Base-by-base conservation (phyloP, 805 yeast species). In the Nakazawaea molendinolei region DNA sequence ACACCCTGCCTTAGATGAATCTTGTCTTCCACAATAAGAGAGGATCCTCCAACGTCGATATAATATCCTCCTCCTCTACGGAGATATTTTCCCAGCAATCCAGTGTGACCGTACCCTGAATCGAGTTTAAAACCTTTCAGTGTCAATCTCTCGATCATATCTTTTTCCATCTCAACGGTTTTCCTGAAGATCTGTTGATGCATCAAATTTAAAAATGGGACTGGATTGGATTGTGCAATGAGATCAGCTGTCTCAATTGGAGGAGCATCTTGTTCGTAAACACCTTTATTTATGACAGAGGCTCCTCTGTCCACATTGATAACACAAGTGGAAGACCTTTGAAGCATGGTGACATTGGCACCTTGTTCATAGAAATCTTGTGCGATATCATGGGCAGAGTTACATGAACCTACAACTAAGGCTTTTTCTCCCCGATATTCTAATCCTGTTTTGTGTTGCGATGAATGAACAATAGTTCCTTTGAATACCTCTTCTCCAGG, bases 61-160 rank as follows among this genome's bases (percentile, higher is more conserved):
- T 66, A 66, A 43, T 65, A 66, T 30, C 72, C 72, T 1, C 71
- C 68, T 14, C 66, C 67, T 45, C 63, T 53, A 32, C 67, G 51
- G 41, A 50, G 51, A 41, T 62, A 58, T 34, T 59, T 47, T 14
- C 67, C 61, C 36, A 60, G 56, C 29, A 65, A 45, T 4, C 72
- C 71, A 27, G 68, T 58, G 17, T 56, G 63, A 17, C 67, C 70
- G 48, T 54, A 56, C n/a, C 71, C 71, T 18, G 58, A 51, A 41
- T 60, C 61, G 6, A 58, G 45, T 45, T 61, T 47, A 51, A 66
- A 66, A 0, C 72, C 72, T 16, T 49, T 54, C 18, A 50, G 44
- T 18, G 38, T 48, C 21, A 66, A 52, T 2, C 65, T 56, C 16
- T 47, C 50, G 18, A 59, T 44, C 26, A 60, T 29, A 5, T 51